Conservation (phyloP, 2,329 filamentous ascomycete species). For the Nemania abortiva region DNA sequence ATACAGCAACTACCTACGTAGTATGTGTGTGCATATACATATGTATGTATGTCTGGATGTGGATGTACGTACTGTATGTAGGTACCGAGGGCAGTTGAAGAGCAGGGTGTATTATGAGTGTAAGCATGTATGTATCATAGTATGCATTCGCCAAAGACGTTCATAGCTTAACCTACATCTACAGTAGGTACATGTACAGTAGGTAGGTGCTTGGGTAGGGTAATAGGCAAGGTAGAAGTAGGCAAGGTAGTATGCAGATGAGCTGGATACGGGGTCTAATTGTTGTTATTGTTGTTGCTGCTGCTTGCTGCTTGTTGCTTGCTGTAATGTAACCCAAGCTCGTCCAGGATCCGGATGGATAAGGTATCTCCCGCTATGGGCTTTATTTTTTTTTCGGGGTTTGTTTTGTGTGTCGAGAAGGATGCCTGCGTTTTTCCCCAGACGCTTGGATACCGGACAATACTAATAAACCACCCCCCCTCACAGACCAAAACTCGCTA, state of each 20-base stretch:
- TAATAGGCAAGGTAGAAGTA: not conserved
- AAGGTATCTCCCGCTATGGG: slow-evolving; percentile 2
- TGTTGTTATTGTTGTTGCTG: not conserved
- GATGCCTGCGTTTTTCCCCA: slow-evolving; percentile 7
- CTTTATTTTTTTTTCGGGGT: not conserved
- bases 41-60: slow-evolving; percentile 1
- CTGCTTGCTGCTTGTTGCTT: not conserved
- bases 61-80: not conserved
- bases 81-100: not conserved
- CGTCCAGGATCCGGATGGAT: not conserved
- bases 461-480: slow-evolving; percentile 16
- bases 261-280: not conserved
- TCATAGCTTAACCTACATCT: too few relatives aligned
- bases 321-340: slow-evolving; percentile 21
- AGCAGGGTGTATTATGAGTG: not conserved
- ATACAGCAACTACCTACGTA: not conserved
- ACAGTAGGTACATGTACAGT: too few relatives aligned
- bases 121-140: not conserved
- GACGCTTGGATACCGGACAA: slow-evolving; percentile 7
- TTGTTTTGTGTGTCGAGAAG: slow-evolving; percentile 14
- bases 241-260: not conserved
- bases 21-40: too few relatives aligned
- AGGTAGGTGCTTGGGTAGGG: not conserved
- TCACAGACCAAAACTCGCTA: slow-evolving; percentile 29
- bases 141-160: not conserved